Base-by-base conservation (phyloP, 306 rosid species). In the Pterocarpus santalinus region DNA sequence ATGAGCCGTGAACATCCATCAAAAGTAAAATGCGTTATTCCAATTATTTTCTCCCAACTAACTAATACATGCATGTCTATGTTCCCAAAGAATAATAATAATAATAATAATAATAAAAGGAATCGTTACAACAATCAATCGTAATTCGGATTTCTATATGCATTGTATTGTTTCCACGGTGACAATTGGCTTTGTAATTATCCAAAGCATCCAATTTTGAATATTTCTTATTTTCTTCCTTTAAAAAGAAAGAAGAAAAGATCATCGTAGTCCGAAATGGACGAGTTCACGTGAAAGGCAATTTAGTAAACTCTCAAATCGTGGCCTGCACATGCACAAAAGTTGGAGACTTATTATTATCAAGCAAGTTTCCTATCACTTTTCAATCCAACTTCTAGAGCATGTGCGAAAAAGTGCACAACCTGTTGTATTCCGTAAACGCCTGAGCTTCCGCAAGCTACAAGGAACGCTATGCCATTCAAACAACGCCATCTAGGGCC, bases 381-480 rank as follows among this genome's bases (percentile, higher is more conserved):
- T 65, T 22, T 22, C 28, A 22, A 22, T 22, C 28, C 28, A 22
- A 22, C 28, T 22, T 22, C 28, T 22, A 22, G 76, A 46, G 47
- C 89, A 86, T 60, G 87, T 80, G 85, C 83, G 16, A 62, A 44
- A 79, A 82, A 82, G 63, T 74, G 63, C 73, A 30, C 58, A 65
- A 56, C 58, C 46, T 15, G 51, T 70, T 51, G 7, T 52, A 67
- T 78, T 68, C 44, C 3, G 6, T 47, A 72, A 47, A 72, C 15
- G 32, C 65, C 34, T 51, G 51, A 64, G 53, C 75, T 78, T 82
- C 65, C 76, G 32, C 58, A 58, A 65, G 65, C 38, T 3, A 70
- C 2, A 1, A 51, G 38, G 39, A 76, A 69, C 56, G 1, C 12
- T 16, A 38, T 7, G 0, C 12, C 43, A 35, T 55, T 83, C 80